Evolutionary conservation across 306 rosid species (phyloP).

Genomic region (Lotus japonicus): DNA sequence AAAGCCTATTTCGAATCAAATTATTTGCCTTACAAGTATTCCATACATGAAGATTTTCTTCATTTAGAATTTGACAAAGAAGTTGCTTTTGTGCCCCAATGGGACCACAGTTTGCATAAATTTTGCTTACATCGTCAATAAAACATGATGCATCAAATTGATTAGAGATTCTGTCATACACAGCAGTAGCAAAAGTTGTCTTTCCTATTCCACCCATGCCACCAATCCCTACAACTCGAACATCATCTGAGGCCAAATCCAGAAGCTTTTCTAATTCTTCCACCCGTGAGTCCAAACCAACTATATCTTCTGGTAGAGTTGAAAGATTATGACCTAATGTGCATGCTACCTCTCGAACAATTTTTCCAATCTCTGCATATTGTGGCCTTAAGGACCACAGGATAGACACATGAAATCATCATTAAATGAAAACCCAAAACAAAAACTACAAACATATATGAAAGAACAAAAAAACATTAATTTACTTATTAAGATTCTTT

Average conservation of each 20-base stretch:
- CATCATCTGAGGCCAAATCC: neutral
- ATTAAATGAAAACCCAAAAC: neutral
- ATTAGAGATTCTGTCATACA: neutral
- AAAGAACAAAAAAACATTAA: too few relatives aligned
- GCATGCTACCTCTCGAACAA: neutral
- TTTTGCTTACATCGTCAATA: constrained; percentile 1
- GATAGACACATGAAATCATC: neutral
- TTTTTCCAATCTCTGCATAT: neutral
- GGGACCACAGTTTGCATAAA: neutral
- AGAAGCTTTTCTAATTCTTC: constrained; percentile 11
- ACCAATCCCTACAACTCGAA: constrained; percentile 9
- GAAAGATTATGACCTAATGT: neutral
- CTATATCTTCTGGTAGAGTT: neutral
- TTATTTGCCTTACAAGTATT: neutral
- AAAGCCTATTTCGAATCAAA: neutral
- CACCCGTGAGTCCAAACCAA: constrained; percentile 3
- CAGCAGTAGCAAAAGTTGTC: neutral
- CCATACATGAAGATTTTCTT: too few relatives aligned
- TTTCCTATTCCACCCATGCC: constrained; percentile 32
- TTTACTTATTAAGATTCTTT: too few relatives aligned
- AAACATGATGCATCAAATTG: neutral
- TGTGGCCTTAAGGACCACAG: neutral
- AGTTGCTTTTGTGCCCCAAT: neutral
- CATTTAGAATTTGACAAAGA: neutral
- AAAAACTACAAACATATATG: too few relatives aligned